A percentile compares a stretch with the other conserved stretches of the same genome.
Evolutionary conservation across 352 stramenopile species (phyloP).

Genomic region (Peronosclerospora sorghi): DNA sequence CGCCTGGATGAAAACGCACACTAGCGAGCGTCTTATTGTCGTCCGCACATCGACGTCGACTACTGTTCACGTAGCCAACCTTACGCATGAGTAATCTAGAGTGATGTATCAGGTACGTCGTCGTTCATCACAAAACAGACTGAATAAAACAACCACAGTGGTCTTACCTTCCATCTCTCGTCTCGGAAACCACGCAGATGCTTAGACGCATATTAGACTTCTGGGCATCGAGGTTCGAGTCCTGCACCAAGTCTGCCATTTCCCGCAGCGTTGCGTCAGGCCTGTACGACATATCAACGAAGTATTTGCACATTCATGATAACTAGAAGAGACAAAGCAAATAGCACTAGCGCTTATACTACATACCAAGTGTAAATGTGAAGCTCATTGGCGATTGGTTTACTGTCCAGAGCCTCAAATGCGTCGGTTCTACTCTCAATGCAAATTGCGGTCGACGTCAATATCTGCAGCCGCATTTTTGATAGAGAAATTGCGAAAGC

Average conservation of each 20-base stretch:
- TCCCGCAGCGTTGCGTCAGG: slow-evolving; percentile 60
- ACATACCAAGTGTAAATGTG: slow-evolving; percentile 66
- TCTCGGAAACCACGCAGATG: slow-evolving; percentile 48
- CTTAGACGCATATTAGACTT: slow-evolving; percentile 45
- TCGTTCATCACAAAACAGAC: too few relatives aligned
- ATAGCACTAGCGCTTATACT: too few relatives aligned
- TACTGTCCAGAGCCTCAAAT: slow-evolving; percentile 43
- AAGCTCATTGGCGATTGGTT: slow-evolving; percentile 43
- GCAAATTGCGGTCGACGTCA: too few relatives aligned
- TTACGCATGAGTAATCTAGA: slow-evolving; percentile 48
- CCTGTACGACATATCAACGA: slow-evolving; percentile 20
- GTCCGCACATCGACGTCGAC: slow-evolving; percentile 33
- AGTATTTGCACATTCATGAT: too few relatives aligned
- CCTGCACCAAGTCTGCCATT: slow-evolving; percentile 58
- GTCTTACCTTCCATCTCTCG: slow-evolving; percentile 33
- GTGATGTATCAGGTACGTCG: too few relatives aligned
- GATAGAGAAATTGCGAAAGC: too few relatives aligned
- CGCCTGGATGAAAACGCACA: slow-evolving; percentile 50
- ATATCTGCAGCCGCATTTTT: too few relatives aligned
- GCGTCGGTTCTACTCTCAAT: slow-evolving; percentile 41
- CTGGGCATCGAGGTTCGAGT: slow-evolving; percentile 42
- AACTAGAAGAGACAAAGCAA: too few relatives aligned
- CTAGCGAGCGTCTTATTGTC: slow-evolving; percentile 56
- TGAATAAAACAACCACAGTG: too few relatives aligned
- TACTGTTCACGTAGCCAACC: slow-evolving; percentile 47